These are phyloP conservation scores for Sporothrix phasma DNA, from an alignment of 2,329 filamentous ascomycete genomes.

Conservation along the genomic window DNA sequence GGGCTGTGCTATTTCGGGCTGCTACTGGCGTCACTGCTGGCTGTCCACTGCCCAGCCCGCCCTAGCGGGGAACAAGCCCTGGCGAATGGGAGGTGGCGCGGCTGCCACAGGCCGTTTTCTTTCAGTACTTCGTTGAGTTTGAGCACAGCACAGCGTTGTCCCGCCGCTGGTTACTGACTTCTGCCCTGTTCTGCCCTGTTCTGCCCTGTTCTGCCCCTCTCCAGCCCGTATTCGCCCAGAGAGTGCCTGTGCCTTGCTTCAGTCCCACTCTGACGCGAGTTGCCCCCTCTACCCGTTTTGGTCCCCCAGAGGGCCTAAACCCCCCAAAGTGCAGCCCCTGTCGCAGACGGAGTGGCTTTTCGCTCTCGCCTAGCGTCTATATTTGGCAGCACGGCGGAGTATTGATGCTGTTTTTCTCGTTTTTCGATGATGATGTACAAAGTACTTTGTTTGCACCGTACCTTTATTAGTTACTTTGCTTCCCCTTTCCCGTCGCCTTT, in stretches of 20 bases:
- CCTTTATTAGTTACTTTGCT: neutral
- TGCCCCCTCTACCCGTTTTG: conserved; percentile 1
- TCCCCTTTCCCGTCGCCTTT: neutral
- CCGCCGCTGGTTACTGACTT: neutral
- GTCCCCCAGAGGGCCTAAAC: too few relatives aligned
- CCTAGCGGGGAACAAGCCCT: neutral
- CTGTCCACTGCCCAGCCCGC: neutral
- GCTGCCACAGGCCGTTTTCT: neutral
- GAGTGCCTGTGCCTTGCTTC: conserved; percentile 5
- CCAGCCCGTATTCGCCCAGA: conserved; percentile 1
- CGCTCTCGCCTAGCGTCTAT: neutral
- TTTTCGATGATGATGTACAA: conserved; percentile 3
- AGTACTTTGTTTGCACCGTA: neutral
- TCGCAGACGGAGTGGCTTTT: neutral
- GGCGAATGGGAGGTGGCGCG: conserved; percentile 9
- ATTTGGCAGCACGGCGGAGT: conserved; percentile 8
- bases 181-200: neutral
- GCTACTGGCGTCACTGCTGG: neutral
- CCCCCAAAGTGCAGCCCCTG: neutral
- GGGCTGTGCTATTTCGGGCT: neutral
- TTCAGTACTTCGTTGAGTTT: neutral
- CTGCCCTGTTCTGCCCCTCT: neutral
- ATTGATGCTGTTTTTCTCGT: too few relatives aligned
- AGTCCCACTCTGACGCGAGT: neutral
- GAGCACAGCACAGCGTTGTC: too few relatives aligned